Base-by-base conservation (phyloP, 768 basidiomycete species). In the Sarcodon aspratus region DNA sequence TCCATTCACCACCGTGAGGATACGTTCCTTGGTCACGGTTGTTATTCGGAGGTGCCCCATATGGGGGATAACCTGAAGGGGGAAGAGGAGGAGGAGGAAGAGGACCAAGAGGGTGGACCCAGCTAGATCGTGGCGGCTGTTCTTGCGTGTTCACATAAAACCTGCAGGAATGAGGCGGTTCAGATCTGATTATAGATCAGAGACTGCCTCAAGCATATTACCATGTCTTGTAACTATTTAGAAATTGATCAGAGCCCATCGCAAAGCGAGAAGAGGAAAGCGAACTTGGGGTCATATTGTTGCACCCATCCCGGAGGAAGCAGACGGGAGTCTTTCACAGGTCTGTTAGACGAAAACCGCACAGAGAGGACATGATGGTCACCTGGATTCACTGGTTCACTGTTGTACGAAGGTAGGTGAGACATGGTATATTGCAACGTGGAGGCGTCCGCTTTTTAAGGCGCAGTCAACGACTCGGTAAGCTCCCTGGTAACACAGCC, bases 141-240 rank as follows among this genome's bases (percentile, higher is more conserved):
- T 74, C 72, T 21, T 57, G 61, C 0, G 82, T 84, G 55, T 88
- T 78, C 42, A 89, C 82, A 54, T 89, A 89, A 69, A 77, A 89
- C 85, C 86, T 88, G 52, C 12, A 15, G 18, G 11, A 36, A 51
- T 4, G 36, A 12, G 36, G 35, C 36, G 32, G 17, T 36, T 21
- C 48, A 33, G 36, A 7, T 12, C 15, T 33, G 6, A 32, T 36
- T 27, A 46, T 34, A 38, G 17, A 17, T n/a, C 21, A 35, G 9
- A 15, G 43, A 37, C 13, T 12, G 35, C 11, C 17, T 33, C 33
- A 34, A 17, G 21, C 33, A 49, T 45, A 61, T 71, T 52, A 86
- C 85, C 85, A 88, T 52, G 78, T 63, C 53, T 71, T 74, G 58
- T 85, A 86, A 47, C 80, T 82, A 58, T 48, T 46, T 31, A 58